Base-by-base conservation (phyloP, 768 basidiomycete species). In the Lactifluus subvellereus region DNA sequence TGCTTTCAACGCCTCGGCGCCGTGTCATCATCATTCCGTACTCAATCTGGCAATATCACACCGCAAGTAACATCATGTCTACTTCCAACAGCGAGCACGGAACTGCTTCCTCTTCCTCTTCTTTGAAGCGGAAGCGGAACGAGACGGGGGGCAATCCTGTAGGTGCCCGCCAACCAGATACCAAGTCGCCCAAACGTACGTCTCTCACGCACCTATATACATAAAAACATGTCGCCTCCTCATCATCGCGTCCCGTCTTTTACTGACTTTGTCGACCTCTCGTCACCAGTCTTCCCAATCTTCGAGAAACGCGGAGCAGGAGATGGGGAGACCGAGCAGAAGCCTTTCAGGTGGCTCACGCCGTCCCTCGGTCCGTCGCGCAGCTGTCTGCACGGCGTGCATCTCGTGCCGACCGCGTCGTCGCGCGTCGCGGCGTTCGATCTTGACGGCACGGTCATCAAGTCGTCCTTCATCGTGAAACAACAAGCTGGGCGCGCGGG, bases 401-500 rank as follows among this genome's bases (percentile, higher is more conserved):
- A 76, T 70, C 65, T 72, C 7, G 66, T 71, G 0, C 86, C 85
- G 0, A 70, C 73, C 13, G 74, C 77, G 8, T 74, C 73, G 1
- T 40, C 77, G n/a, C 88, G 86, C 66, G 82, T 93, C 37, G 88
- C 90, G 10, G 81, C 85, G 13, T 89, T 94, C 65, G 94, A 97
- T 72, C 76, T 97, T 27, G 94, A 97, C 71, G 92, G 90, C 3
- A 94, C 92, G 0, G 68, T 95, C 62, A 93, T 97, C 71, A 71
- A 73, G 59, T 72, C 79, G 0, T 61, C 65, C 40, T 74, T 72
- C 16, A 75, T 35, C 2, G 7, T n/a, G 9, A 45, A 74, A 7
- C 66, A 74, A 7, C 66, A 52, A 22, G 71, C 70, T 33, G 88
- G 86, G 66, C 77, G 79, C 45, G 7, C n/a, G 10, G 45, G 62